These are phyloP conservation scores for Mycosphaerella arachidis DNA, from an alignment of 2,329 filamentous ascomycete genomes.

Conservation along the genomic window DNA sequence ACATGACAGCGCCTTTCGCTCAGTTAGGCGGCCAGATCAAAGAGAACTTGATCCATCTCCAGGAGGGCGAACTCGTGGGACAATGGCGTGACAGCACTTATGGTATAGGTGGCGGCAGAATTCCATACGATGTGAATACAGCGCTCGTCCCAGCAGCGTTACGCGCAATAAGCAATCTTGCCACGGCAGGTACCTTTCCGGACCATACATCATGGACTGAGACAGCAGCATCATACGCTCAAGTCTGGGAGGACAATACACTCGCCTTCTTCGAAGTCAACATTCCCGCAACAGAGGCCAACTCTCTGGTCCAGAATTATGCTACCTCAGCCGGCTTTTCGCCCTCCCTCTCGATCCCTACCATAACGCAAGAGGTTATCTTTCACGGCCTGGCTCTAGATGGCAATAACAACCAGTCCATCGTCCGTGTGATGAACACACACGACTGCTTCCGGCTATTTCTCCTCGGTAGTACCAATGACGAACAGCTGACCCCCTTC, in stretches of 20 bases:
- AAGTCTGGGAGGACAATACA: constrained; percentile 59
- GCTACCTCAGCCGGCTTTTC: constrained; percentile 33
- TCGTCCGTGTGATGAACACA: constrained; percentile 58
- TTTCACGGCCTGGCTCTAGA: constrained; percentile 57
- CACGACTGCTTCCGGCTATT: constrained; percentile 62
- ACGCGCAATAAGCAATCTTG: constrained; percentile 52
- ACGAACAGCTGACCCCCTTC: constrained; percentile 53
- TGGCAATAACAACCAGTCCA: constrained; percentile 45
- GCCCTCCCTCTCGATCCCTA: constrained; percentile 43
- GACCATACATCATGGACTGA: constrained; percentile 45
- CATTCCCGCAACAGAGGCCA: constrained; percentile 44
- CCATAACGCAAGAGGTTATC: constrained; percentile 43
- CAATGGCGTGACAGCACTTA: constrained; percentile 60
- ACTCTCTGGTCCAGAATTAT: constrained; percentile 48
- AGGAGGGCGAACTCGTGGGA: constrained; percentile 51
- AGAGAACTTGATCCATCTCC: constrained; percentile 56
- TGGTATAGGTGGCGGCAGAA: constrained; percentile 57
- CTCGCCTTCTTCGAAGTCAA: constrained; percentile 53
- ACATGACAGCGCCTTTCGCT: constrained; percentile 52
- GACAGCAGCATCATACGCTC: constrained; percentile 48
- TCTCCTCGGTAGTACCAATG: constrained; percentile 51
- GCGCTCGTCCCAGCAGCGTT: constrained; percentile 59
- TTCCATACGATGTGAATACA: constrained; percentile 64
- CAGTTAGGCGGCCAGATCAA: constrained; percentile 41
- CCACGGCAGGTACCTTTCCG: constrained; percentile 49